A percentile compares a stretch with the other conserved stretches of the same genome.
Evolutionary conservation across 1,284 basidiomycete species (phyloP).

Genomic region (Ceratobasidium sp.): DNA sequence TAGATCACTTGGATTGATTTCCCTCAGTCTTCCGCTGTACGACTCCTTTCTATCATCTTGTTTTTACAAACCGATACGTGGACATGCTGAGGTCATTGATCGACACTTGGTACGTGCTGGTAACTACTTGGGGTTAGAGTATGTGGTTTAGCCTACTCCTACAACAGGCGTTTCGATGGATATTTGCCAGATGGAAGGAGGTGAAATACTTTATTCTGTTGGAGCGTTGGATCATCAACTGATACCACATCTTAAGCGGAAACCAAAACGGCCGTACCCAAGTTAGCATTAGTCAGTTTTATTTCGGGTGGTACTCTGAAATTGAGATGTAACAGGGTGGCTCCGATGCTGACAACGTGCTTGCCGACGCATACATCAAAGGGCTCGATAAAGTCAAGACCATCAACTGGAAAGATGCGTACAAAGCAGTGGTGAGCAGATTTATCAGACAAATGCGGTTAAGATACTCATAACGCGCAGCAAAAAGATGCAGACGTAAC

Average conservation of each 20-base stretch:
- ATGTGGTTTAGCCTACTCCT: not conserved
- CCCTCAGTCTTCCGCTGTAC: conserved; percentile 19
- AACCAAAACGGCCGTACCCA: conserved; percentile 33
- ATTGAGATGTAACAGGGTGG: conserved; percentile 1
- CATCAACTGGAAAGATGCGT: conserved; percentile 27
- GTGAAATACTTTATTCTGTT: not conserved
- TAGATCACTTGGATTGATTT: not conserved
- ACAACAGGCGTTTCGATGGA: conserved; percentile 16
- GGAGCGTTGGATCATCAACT: not conserved
- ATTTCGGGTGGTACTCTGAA: too few species aligned
- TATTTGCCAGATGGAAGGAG: conserved; percentile 25
- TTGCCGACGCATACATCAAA: conserved; percentile 28
- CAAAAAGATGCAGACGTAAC: conserved; percentile 34
- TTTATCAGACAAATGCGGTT: too few species aligned
- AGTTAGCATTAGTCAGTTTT: not conserved
- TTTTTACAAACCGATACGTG: conserved; percentile 25
- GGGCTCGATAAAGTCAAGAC: conserved; percentile 16
- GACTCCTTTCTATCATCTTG: conserved; percentile 25
- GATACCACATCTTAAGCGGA: not conserved
- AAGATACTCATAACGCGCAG: not conserved
- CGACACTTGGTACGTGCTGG: conserved; percentile 11
- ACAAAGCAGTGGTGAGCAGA: conserved; percentile 23
- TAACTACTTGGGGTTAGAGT: not conserved
- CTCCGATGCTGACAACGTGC: conserved; percentile 22
- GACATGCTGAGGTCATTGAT: conserved; percentile 30